Evolutionary conservation across 2,329 filamentous ascomycete genomes (phyloP).

Genomic region (Septoria petroselini): DNA sequence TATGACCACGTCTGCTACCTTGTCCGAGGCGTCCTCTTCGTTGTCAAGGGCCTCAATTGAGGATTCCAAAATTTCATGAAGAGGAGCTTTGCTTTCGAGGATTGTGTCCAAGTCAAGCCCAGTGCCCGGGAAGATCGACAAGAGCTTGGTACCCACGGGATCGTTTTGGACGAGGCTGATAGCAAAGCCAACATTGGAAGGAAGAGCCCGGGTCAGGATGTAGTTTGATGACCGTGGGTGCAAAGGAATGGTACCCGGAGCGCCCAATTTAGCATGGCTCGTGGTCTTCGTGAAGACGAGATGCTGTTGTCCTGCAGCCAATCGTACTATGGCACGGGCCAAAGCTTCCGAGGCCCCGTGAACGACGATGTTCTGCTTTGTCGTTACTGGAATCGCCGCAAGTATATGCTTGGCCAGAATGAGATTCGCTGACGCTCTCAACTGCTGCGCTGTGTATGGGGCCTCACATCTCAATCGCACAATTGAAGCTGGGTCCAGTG

Average conservation of each 20-base stretch:
- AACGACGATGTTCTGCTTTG: slow-evolving; percentile 10
- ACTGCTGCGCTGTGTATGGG: slow-evolving; percentile 15
- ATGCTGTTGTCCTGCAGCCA: background rate
- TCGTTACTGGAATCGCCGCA: slow-evolving; percentile 10
- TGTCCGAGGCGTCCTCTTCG: background rate
- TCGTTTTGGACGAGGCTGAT: slow-evolving; percentile 14
- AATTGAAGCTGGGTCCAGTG: background rate
- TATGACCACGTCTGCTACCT: background rate
- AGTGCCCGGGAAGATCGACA: slow-evolving; percentile 15
- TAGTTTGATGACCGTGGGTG: slow-evolving; percentile 20
- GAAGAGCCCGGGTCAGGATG: slow-evolving; percentile 17
- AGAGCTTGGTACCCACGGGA: slow-evolving; percentile 16
- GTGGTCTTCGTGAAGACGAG: slow-evolving; percentile 17
- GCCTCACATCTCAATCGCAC: slow-evolving; percentile 3
- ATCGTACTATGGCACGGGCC: slow-evolving; percentile 7
- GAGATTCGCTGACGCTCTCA: slow-evolving; percentile 13
- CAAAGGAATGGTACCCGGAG: slow-evolving; percentile 2
- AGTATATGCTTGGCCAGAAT: slow-evolving; percentile 20
- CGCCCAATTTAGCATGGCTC: slow-evolving; percentile 1
- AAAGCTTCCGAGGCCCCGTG: slow-evolving; percentile 20
- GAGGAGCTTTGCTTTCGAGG: background rate
- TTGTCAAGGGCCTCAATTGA: no score
- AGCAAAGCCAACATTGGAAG: slow-evolving; percentile 16
- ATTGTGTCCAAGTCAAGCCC: slow-evolving; percentile 13
- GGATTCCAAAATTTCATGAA: no score